Percentiles rank a stretch among this genome's conserved stretches.
Evolutionary conservation across 2,329 filamentous ascomycete species (phyloP).

Genomic region (Paecilomyces sp.): DNA sequence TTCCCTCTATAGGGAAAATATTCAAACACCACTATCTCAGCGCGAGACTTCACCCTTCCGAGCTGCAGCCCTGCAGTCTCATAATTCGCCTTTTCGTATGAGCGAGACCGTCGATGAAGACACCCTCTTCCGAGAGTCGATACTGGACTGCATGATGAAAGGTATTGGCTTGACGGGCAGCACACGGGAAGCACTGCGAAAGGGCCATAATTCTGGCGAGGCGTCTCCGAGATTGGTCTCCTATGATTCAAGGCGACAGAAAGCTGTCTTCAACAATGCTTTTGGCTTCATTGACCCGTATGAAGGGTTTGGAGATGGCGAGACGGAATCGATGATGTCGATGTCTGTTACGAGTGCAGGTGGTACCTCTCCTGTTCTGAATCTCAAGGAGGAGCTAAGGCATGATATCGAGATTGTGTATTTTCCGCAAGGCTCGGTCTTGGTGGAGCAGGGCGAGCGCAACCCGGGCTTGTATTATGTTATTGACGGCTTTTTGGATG

Average conservation of each 20-base stretch:
- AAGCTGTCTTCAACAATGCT: conserved; percentile 74
- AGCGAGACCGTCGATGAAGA: conserved; percentile 85
- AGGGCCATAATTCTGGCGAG: conserved; percentile 65
- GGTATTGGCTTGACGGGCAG: conserved; percentile 71
- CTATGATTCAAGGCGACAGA: conserved; percentile 73
- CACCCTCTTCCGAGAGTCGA: conserved; percentile 76
- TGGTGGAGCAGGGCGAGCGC: conserved; percentile 95
- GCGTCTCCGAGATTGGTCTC: conserved; percentile 79
- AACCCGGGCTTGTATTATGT: conserved; percentile 97
- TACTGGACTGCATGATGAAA: conserved; percentile 93
- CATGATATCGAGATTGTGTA: conserved; percentile 96
- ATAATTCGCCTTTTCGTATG: conserved; percentile 47
- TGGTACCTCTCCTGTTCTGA: conserved; percentile 56
- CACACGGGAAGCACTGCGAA: conserved; percentile 57
- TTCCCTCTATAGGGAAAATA: neutral
- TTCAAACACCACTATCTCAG: conserved; percentile 36
- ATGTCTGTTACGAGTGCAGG: conserved; percentile 59
- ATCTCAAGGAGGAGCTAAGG: conserved; percentile 69
- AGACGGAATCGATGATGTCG: conserved; percentile 73
- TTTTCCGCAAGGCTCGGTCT: conserved; percentile 87
- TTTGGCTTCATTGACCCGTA: conserved; percentile 88
- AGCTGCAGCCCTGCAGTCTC: conserved; percentile 18
- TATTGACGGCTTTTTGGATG: conserved; percentile 91
- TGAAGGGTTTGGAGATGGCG: conserved; percentile 65
- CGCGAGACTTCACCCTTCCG: conserved; percentile 32